These are phyloP conservation scores for Apiospora aurea DNA, from an alignment of 2,329 filamentous ascomycete species.

Conservation along the genomic window DNA sequence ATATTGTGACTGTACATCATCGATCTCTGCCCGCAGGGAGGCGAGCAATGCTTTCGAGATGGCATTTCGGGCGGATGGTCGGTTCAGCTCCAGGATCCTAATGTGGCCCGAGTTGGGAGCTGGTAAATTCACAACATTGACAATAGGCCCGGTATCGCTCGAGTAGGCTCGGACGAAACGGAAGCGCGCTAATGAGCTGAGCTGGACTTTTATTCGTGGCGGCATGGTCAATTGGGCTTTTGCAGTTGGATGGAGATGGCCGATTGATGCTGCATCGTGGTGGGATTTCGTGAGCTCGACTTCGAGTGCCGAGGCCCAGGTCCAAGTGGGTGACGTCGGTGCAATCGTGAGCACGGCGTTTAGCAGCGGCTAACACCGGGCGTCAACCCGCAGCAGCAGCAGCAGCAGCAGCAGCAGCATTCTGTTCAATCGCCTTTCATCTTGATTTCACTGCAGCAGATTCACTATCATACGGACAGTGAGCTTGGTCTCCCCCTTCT, in stretches of 20 bases:
- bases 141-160: slow-evolving; percentile 55
- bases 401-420: not conserved
- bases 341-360: slow-evolving; percentile 16
- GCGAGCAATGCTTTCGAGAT: slow-evolving; percentile 81
- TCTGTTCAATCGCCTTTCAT: not conserved
- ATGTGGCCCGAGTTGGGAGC: slow-evolving; percentile 84
- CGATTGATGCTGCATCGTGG: not conserved
- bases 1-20: slow-evolving; percentile 72
- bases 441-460: not conserved
- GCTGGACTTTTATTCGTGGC: slow-evolving; percentile 36
- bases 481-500: no score
- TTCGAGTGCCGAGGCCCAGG: not conserved
- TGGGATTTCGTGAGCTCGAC: not conserved
- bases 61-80: slow-evolving; percentile 86
- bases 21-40: slow-evolving; percentile 74
- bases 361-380: slow-evolving; percentile 25
- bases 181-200: slow-evolving; percentile 30
- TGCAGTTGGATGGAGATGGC: not conserved
- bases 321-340: slow-evolving; percentile 12
- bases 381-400: not conserved
- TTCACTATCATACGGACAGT: not conserved
- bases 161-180: slow-evolving; percentile 47
- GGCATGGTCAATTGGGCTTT: slow-evolving; percentile 33
- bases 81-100: slow-evolving; percentile 86
- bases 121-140: slow-evolving; percentile 77